These are phyloP conservation scores for Takakia lepidozioides DNA, from an alignment of 225 moss, liverwort and hornwort species.

Conservation along the genomic window DNA sequence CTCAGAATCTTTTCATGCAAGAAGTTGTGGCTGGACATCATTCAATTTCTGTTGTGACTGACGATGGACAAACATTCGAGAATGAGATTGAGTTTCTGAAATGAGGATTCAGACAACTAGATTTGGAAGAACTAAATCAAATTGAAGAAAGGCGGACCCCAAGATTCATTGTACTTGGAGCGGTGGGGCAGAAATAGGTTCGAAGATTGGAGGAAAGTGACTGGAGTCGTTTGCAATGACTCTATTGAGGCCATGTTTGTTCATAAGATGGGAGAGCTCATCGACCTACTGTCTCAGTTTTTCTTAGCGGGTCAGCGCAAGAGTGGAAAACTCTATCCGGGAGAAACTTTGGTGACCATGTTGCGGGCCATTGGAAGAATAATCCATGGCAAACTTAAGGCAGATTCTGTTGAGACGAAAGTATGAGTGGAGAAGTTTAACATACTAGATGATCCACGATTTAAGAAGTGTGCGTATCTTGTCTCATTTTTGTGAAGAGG, in stretches of 20 bases:
- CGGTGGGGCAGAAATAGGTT: too few relatives aligned
- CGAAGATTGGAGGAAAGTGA: too few relatives aligned
- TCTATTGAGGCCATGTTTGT: neutral
- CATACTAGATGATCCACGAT: neutral
- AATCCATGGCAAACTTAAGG: neutral
- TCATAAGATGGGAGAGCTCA: neutral
- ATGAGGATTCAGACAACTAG: too few relatives aligned
- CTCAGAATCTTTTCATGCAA: too few relatives aligned
- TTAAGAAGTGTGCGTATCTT: conserved; percentile 1
- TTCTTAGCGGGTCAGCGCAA: neutral
- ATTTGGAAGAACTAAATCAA: too few relatives aligned
- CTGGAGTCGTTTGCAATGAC: neutral
- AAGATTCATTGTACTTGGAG: too few relatives aligned
- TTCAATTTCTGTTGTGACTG: too few relatives aligned
- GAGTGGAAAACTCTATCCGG: too few relatives aligned
- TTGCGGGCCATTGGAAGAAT: neutral
- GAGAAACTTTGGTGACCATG: neutral
- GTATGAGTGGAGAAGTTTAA: neutral
- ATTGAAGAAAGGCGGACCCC: too few relatives aligned
- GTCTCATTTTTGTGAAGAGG: neutral
- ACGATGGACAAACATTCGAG: too few relatives aligned
- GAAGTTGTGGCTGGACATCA: too few relatives aligned
- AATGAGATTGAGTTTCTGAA: too few relatives aligned
- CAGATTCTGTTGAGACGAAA: neutral
- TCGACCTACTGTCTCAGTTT: neutral